Base-by-base conservation (phyloP, 352 stramenopile species). In the Phytophthora crassamura region DNA sequence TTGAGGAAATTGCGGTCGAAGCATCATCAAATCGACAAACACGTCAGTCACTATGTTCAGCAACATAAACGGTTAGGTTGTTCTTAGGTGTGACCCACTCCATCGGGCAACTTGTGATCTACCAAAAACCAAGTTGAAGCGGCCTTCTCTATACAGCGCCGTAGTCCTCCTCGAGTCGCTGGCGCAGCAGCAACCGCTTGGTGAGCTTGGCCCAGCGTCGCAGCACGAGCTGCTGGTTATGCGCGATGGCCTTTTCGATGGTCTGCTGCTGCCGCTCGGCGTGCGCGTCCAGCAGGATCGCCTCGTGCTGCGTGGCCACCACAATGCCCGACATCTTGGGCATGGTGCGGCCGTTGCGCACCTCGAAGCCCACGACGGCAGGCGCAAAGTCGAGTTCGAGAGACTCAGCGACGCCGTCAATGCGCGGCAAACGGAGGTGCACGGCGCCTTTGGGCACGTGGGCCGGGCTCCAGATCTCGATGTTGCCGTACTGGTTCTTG, bases 401-500 rank as follows among this genome's bases (percentile, higher is more conserved):
- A 10, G 90, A 67, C 56, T 78, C 59, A 2, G 84, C 88, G 5
- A 95, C 77, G 30, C 72, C 59, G 7, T 88, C 81, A 33, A 93
- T 91, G 22, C 80, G 81, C 20, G 77, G 78, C 22, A 94, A 47
- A 22, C 69, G 75, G 25, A 96, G 51, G 32, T 96, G 89, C 18
- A 89, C 72, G 7, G 72, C 79, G 7, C 75, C 80, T 10, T 46
- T 51, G 7, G 89, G 88, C 2, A 94, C 55, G 68, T 93, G 83
- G 0, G 74, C 80, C 2, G 74, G 50, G 59, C 86, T 96, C 88
- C 88, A 97, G 41, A 97, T 59, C 52, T 97, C 89, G 45, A 95
- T 81, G 67, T 97, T 97, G 15, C 89, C 88, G 59, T 91, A 95
- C 67, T 86, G 67, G 70, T 94, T 96, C 71, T 93, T 94, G 2